Percentiles rank a stretch among this genome's conserved stretches.
Evolutionary conservation across 805 yeast genomes (phyloP).

Genomic region (Schwanniomyces pseudopolymorphus): DNA sequence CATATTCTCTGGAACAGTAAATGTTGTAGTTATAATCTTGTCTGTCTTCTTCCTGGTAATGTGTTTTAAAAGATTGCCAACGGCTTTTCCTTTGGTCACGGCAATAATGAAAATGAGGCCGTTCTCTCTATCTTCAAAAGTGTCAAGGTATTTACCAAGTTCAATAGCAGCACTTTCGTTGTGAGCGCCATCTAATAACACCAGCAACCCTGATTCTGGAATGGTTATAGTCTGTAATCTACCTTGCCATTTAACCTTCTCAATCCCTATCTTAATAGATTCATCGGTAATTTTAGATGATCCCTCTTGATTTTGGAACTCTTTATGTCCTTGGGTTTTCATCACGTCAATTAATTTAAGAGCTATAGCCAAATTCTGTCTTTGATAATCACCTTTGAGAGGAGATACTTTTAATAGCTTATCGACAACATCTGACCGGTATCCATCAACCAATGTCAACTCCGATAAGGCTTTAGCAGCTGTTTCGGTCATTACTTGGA

Average conservation of each 20-base stretch:
- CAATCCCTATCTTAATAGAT: conserved; percentile 51
- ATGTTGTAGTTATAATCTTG: conserved; percentile 58
- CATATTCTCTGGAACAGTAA: conserved; percentile 80
- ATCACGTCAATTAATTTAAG: conserved; percentile 50
- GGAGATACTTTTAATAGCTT: conserved; percentile 40
- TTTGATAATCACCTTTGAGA: conserved; percentile 71
- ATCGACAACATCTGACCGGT: neutral
- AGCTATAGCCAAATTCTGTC: conserved; percentile 67
- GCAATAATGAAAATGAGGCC: conserved; percentile 65
- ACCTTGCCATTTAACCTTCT: conserved; percentile 77
- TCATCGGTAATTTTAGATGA: conserved; percentile 26
- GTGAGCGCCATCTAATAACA: conserved; percentile 90
- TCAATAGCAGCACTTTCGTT: conserved; percentile 83
- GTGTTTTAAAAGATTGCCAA: conserved; percentile 49
- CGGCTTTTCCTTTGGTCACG: conserved; percentile 70
- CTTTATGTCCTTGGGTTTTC: neutral
- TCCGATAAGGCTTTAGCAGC: conserved; percentile 33
- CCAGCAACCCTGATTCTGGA: conserved; percentile 19
- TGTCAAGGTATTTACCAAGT: conserved; percentile 51
- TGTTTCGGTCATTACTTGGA: conserved; percentile 42
- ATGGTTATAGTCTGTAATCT: conserved; percentile 55
- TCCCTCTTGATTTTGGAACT: conserved; percentile 5
- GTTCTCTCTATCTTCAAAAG: conserved; percentile 15
- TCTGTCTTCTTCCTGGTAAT: conserved; percentile 51
- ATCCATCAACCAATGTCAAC: conserved; percentile 22